These are phyloP conservation scores for Calonectria henricotiae DNA, from an alignment of 2,329 filamentous ascomycete species.

Conservation along the genomic window DNA sequence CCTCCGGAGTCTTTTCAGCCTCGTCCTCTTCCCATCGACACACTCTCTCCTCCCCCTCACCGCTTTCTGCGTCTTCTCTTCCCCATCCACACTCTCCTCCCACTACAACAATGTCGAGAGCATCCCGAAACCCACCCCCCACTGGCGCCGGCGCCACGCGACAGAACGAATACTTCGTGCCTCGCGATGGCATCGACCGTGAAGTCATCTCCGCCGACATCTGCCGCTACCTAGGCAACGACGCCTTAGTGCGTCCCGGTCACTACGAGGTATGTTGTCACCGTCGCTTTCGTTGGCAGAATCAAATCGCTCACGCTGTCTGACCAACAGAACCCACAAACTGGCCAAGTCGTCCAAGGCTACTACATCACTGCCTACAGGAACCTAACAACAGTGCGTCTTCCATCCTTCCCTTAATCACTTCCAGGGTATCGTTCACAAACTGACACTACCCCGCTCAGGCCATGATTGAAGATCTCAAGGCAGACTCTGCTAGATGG, in stretches of 20 bases:
- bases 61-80: conserved; percentile 44
- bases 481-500: conserved; percentile 75
- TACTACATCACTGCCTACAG: conserved; percentile 87
- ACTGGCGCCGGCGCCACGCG: conserved; percentile 62
- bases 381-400: conserved; percentile 82
- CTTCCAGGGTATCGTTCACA: not conserved
- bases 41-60: conserved; percentile 43
- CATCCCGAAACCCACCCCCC: conserved; percentile 59
- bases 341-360: conserved; percentile 76
- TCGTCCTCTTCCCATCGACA: conserved; percentile 41
- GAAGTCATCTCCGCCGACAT: conserved; percentile 90
- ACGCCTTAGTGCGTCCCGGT: conserved; percentile 84
- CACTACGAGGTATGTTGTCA: conserved; percentile 76
- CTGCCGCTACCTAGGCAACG: conserved; percentile 87
- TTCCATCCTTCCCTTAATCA: not conserved
- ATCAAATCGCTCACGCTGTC: conserved; percentile 50
- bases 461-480: conserved; percentile 77
- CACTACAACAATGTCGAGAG: conserved; percentile 59
- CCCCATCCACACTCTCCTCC: conserved; percentile 43
- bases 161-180: conserved; percentile 86
- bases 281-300: conserved; percentile 6
- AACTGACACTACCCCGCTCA: conserved; percentile 54
- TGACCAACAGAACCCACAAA: conserved; percentile 67
- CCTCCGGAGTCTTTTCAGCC: conserved; percentile 38
- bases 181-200: conserved; percentile 85